Conservation (phyloP, 2,329 filamentous ascomycete genomes). For the Aspergillus tanneri region DNA sequence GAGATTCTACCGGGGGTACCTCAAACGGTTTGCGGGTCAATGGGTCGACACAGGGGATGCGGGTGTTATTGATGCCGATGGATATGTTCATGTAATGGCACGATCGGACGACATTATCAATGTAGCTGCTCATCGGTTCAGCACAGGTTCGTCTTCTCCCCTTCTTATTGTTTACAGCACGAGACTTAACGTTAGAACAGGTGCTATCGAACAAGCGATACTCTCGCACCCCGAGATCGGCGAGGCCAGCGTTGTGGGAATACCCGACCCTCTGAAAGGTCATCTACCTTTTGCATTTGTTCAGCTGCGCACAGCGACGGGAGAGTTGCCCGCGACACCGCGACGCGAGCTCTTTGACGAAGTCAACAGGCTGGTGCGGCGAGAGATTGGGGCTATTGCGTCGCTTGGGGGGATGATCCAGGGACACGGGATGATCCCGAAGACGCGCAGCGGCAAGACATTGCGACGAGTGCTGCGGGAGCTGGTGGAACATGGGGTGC, state of each 20-base stretch:
- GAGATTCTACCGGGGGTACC: constrained; percentile 79
- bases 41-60: constrained; percentile 93
- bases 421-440: constrained; percentile 82
- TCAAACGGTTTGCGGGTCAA: constrained; percentile 74
- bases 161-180: background rate
- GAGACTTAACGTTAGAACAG: constrained; percentile 43
- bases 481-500: constrained; percentile 76
- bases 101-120: constrained; percentile 86
- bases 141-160: constrained; percentile 62
- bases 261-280: constrained; percentile 83
- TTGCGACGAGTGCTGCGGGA: constrained; percentile 77
- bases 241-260: constrained; percentile 81
- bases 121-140: constrained; percentile 88
- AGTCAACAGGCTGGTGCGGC: constrained; percentile 60
- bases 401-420: constrained; percentile 82
- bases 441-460: constrained; percentile 90
- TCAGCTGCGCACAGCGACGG: constrained; percentile 56
- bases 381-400: constrained; percentile 84
- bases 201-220: constrained; percentile 87
- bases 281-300: constrained; percentile 91
- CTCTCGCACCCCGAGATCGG: constrained; percentile 74
- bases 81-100: constrained; percentile 63
- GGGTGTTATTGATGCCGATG: constrained; percentile 76
- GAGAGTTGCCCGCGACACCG: constrained; percentile 42
- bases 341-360: constrained; percentile 46